These are phyloP conservation scores for Metarhizium guizhouense DNA, from an alignment of 2,329 filamentous ascomycete species.

Conservation along the genomic window DNA sequence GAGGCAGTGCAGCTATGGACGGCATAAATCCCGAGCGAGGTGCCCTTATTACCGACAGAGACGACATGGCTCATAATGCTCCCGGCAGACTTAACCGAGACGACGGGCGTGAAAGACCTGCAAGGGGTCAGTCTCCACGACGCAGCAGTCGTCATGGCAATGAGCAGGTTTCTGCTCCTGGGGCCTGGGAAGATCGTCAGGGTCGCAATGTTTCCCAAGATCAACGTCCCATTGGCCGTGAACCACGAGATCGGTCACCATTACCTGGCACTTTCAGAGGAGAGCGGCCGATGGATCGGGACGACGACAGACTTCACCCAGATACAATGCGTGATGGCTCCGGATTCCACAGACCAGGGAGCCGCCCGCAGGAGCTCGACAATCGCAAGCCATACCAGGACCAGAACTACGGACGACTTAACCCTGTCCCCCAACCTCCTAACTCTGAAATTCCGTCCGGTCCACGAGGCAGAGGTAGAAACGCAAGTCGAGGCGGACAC, in stretches of 20 bases:
- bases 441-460: constrained; percentile 44
- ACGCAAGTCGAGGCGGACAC: constrained; percentile 27
- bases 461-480: constrained; percentile 42
- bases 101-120: constrained; percentile 32
- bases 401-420: constrained; percentile 54
- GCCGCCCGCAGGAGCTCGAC: constrained; percentile 36
- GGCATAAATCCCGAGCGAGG: constrained; percentile 40
- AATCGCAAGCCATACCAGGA: constrained; percentile 45
- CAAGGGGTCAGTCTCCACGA: constrained; percentile 40
- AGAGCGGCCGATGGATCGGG: constrained; percentile 31
- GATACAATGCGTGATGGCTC: constrained; percentile 32
- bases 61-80: constrained; percentile 19
- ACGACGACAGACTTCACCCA: constrained; percentile 17
- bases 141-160: constrained; percentile 23
- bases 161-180: constrained; percentile 23
- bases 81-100: constrained; percentile 31
- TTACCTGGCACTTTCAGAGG: constrained; percentile 18
- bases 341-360: constrained; percentile 26
- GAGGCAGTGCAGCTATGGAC: constrained; percentile 21
- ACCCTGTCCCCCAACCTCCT: constrained; percentile 33
- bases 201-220: constrained; percentile 31
- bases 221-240: constrained; percentile 20
- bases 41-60: constrained; percentile 32
- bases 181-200: constrained; percentile 37
- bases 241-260: constrained; percentile 24